phyloP scores from a whole-genome alignment of 2,329 filamentous ascomycete species.

The Lizonia empirigonia region DNA sequence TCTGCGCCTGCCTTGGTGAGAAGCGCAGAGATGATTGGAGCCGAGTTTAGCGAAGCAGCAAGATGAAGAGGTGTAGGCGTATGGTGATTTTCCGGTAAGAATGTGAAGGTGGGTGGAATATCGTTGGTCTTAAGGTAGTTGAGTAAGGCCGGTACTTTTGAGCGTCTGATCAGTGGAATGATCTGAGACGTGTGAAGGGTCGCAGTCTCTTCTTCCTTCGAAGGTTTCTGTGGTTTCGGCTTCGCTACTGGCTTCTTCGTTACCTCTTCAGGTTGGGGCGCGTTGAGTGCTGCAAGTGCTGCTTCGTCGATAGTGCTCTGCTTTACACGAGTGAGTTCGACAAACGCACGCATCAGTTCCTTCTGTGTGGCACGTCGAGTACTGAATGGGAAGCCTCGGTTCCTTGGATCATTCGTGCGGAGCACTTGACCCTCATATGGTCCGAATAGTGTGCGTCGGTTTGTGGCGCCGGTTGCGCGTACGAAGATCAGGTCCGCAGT shows the following conservation, averaged over 20 bases:
- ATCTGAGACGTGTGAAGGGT: conserved; percentile 86
- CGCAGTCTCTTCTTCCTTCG: conserved; percentile 84
- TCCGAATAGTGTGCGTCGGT: conserved; percentile 84
- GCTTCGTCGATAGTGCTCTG: conserved; percentile 76
- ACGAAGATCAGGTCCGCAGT: conserved; percentile 85
- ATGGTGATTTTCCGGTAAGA: conserved; percentile 75
- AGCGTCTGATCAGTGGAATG: conserved; percentile 84
- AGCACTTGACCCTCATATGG: conserved; percentile 90
- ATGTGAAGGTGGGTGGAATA: conserved; percentile 73
- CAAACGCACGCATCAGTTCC: conserved; percentile 92
- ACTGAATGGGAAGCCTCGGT: conserved; percentile 90
- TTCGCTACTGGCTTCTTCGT: conserved; percentile 45
- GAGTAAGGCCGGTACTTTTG: conserved; percentile 84
- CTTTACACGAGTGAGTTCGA: conserved; percentile 91
- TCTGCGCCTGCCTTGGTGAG: conserved; percentile 76
- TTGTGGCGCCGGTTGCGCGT: conserved; percentile 84
- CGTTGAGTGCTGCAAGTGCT: conserved; percentile 58
- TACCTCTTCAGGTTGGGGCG: conserved; percentile 50
- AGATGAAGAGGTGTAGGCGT: conserved; percentile 85
- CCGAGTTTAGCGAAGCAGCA: conserved; percentile 78
- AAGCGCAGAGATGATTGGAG: conserved; percentile 77
- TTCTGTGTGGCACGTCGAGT: conserved; percentile 90
- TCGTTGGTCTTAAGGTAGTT: conserved; percentile 81
- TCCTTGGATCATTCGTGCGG: conserved; percentile 74
- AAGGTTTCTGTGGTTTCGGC: conserved; percentile 64